A percentile compares a stretch with the other conserved stretches of the same genome.
Evolutionary conservation across 2,329 filamentous ascomycete genomes (phyloP).

Genomic region (Beauveria medogensis): DNA sequence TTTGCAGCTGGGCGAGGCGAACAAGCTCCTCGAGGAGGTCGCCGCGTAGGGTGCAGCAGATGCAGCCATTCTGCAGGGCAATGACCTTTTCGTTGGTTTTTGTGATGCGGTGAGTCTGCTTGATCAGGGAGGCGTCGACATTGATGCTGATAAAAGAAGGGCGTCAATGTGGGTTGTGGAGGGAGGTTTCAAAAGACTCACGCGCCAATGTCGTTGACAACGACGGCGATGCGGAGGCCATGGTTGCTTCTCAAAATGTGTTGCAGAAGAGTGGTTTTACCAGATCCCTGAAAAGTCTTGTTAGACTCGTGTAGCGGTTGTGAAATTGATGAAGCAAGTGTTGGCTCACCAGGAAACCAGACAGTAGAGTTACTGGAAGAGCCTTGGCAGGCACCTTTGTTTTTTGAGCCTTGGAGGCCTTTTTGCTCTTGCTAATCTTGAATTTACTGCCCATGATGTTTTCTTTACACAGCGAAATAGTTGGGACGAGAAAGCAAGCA

Average conservation of each 20-base stretch:
- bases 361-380: slow-evolving; percentile 52
- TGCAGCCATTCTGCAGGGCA: slow-evolving; percentile 64
- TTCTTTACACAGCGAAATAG: accelerated
- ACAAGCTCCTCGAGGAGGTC: slow-evolving; percentile 65
- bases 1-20: slow-evolving; percentile 49
- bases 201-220: slow-evolving; percentile 65
- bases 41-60: slow-evolving; percentile 66
- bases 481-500: neutral
- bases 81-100: slow-evolving; percentile 57
- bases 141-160: slow-evolving; percentile 39
- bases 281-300: slow-evolving; percentile 43
- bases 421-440: slow-evolving; percentile 10
- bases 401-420: slow-evolving; percentile 8
- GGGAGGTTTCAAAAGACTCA: slow-evolving; percentile 20
- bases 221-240: slow-evolving; percentile 60
- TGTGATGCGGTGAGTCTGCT: slow-evolving; percentile 45
- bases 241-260: slow-evolving; percentile 61
- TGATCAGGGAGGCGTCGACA: slow-evolving; percentile 55
- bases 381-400: slow-evolving; percentile 17
- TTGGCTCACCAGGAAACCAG: slow-evolving; percentile 45
- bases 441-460: slow-evolving; percentile 4
- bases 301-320: neutral
- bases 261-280: slow-evolving; percentile 63
- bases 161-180: neutral
- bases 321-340: neutral